phyloP scores from a whole-genome alignment of 495 filamentous ascomycete genomes.

The Tuber indicum region DNA sequence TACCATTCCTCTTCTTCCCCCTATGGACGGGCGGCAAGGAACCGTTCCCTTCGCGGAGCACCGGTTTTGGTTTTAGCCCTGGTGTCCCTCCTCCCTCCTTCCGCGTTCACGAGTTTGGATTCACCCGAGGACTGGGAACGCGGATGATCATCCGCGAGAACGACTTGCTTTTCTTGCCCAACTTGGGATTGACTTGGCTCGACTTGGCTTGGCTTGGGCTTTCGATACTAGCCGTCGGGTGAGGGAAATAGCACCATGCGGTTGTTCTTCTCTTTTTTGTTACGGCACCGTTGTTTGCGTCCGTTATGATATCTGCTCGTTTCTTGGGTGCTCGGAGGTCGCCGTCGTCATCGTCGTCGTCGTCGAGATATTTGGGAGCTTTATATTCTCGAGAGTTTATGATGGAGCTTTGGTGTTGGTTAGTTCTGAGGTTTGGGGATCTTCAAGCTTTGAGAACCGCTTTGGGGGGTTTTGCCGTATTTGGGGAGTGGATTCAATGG shows the following conservation, averaged over 20 bases:
- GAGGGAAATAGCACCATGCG: not conserved
- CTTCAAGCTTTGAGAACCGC: not conserved
- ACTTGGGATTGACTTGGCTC: not conserved
- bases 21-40: not conserved
- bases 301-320: not conserved
- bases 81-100: not conserved
- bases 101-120: not conserved
- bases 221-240: not conserved
- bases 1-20: not conserved
- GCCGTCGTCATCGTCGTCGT: not conserved
- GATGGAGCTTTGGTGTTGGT: not conserved
- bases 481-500: not conserved
- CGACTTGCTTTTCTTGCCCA: not conserved
- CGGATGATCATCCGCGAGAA: not conserved
- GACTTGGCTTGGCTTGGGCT: not conserved
- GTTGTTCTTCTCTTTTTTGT: not conserved
- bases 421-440: not conserved
- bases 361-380: not conserved
- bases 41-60: not conserved
- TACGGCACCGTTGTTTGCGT: not conserved
- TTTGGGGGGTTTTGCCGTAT: not conserved
- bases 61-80: not conserved
- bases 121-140: not conserved
- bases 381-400: not conserved
- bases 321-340: not conserved